phyloP scores from a whole-genome alignment of 2,329 filamentous ascomycete genomes.

The Raffaelea ambrosiae region DNA sequence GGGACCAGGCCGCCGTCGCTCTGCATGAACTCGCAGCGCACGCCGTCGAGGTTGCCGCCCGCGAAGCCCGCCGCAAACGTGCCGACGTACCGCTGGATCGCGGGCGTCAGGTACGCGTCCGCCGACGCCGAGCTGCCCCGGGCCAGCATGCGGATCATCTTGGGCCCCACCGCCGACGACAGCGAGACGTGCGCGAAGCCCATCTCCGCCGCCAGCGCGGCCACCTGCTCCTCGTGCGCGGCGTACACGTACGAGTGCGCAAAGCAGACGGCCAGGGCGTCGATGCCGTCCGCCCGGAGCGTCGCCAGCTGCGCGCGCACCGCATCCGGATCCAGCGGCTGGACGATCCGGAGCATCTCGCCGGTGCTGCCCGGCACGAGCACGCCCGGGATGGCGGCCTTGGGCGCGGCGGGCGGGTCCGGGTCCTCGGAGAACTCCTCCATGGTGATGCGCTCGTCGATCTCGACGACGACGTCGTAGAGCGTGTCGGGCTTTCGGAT shows the following conservation, averaged over 20 bases:
- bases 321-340: conserved; percentile 43
- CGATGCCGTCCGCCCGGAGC: conserved; percentile 52
- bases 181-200: background rate
- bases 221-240: conserved; percentile 8
- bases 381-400: conserved; percentile 36
- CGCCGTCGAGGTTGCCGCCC: conserved; percentile 51
- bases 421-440: conserved; percentile 55
- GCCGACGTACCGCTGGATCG: conserved; percentile 61
- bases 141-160: conserved; percentile 64
- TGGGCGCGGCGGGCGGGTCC: conserved; percentile 52
- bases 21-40: conserved; percentile 67
- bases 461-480: conserved; percentile 73
- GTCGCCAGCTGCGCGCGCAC: conserved; percentile 48
- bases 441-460: conserved; percentile 81
- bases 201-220: conserved; percentile 3
- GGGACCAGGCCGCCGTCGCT: conserved; percentile 12
- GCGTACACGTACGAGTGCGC: conserved; percentile 9
- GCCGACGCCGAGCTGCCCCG: conserved; percentile 61
- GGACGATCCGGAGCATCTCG: conserved; percentile 59
- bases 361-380: conserved; percentile 57
- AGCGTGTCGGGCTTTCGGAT: conserved; percentile 80
- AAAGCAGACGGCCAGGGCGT: conserved; percentile 25
- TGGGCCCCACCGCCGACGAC: background rate
- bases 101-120: conserved; percentile 66
- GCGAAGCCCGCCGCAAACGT: conserved; percentile 58